These are phyloP conservation scores for Penicillium hordei DNA, from an alignment of 2,329 filamentous ascomycete genomes.

Conservation along the genomic window DNA sequence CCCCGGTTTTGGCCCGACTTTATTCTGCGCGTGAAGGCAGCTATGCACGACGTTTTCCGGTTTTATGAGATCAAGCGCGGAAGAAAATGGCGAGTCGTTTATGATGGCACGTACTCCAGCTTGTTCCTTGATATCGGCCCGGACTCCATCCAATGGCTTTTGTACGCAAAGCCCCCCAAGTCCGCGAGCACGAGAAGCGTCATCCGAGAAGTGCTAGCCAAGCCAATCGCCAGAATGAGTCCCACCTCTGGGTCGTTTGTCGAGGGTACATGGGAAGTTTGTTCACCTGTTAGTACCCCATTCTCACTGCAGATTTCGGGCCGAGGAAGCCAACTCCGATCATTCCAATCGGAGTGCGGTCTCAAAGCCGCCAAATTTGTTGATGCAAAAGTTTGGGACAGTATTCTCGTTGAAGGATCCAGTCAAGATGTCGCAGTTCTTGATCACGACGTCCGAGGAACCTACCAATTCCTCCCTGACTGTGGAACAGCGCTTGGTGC, in stretches of 20 bases:
- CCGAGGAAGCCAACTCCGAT: constrained; percentile 30
- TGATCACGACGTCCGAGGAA: constrained; percentile 48
- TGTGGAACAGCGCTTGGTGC: constrained; percentile 59
- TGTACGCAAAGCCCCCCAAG: constrained; percentile 49
- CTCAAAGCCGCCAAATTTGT: constrained; percentile 39
- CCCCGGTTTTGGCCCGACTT: constrained; percentile 36
- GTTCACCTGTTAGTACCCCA: constrained; percentile 39
- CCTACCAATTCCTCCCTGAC: constrained; percentile 52
- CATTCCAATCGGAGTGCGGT: constrained; percentile 45
- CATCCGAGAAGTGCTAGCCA: constrained; percentile 45
- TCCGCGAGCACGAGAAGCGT: constrained; percentile 41
- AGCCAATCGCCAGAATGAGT: constrained; percentile 51
- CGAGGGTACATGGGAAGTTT: constrained; percentile 48
- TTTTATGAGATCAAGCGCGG: constrained; percentile 33
- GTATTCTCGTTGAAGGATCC: constrained; percentile 42
- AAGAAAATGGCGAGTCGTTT: constrained; percentile 34
- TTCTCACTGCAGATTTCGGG: constrained; percentile 41
- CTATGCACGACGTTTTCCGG: constrained; percentile 29
- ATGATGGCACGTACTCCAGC: constrained; percentile 26
- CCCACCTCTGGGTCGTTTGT: constrained; percentile 34
- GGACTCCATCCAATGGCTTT: constrained; percentile 45
- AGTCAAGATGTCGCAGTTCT: constrained; percentile 30
- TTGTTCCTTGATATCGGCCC: constrained; percentile 30
- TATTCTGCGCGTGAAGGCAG: constrained; percentile 28
- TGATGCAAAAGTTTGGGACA: constrained; percentile 46